Evolutionary conservation across 73 alveolate genomes (phyloP), one percentile per base, ranked within the genome.

Genomic region (Paraurostyla sp.): DNA sequence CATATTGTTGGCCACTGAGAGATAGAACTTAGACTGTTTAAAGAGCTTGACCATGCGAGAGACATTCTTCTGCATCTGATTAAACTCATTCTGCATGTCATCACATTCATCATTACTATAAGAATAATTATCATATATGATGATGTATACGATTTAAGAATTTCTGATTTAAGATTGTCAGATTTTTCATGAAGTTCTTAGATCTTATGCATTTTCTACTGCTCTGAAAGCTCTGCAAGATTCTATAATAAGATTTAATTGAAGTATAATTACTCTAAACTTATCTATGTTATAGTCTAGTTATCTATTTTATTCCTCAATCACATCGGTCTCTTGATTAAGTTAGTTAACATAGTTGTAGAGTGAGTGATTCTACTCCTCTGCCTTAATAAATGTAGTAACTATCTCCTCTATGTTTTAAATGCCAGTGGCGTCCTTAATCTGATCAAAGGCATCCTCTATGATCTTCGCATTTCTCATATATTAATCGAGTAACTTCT

Each of bases 361-460:
- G 27, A 94, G 90, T 0, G 92, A 48, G 87, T 73, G 69, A 73
- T 94, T 94, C 59, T 94, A 73, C 89, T 92, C 96, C 65, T 94
- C 98, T 54, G 97, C 95, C 71, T 94, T 94, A 57, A 94, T 94
- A 62, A 92, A 94, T 27, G 96, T 94, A 42, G 91, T 94, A 45
- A 91, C 95, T 7, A 94, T 92, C 80, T 94, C 98, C 52, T 94
- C 98, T 7, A 94, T 92, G 76, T 92, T 94, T 40, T 73, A 54
- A 29, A 94, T 92, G 16, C 98, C 98, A 46, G 94, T 92, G 6
- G 95, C 93, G 23, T 92, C 98, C 82, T 92, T 86, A 15, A 94
- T 94, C 42, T 92, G 68, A 56, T 88, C 91, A 60, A 94, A 94
- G 43, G 97, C 97, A 48, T 94, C 97, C 45, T 94, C 98, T 51